phyloP scores from a whole-genome alignment of 1,139 yeast species.

The Chernovozyma aurita region DNA sequence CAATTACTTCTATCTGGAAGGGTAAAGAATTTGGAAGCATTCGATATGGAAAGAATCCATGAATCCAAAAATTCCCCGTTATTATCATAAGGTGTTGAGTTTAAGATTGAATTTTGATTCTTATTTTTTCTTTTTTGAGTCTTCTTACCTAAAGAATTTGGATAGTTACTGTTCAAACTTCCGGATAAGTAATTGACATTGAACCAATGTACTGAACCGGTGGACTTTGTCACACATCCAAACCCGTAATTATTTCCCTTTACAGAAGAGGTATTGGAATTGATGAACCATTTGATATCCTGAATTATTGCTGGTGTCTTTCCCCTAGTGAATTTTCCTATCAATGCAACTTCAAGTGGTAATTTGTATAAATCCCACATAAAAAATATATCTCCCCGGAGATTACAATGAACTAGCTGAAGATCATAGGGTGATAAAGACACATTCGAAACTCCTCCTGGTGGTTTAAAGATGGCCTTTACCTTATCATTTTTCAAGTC shows the following conservation, averaged over 20 bases:
- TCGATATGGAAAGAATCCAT: slow-evolving; percentile 38
- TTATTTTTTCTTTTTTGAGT: slow-evolving; percentile 6
- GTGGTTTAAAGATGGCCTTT: slow-evolving; percentile 52
- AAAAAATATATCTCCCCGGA: slow-evolving; percentile 59
- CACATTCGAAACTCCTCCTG: slow-evolving; percentile 59
- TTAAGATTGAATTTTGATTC: background rate
- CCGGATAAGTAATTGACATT: slow-evolving; percentile 38
- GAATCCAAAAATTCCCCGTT: slow-evolving; percentile 27
- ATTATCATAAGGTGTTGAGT: background rate
- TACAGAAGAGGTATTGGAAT: slow-evolving; percentile 15
- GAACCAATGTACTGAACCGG: slow-evolving; percentile 68
- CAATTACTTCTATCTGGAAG: slow-evolving; percentile 23
- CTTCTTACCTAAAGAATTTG: slow-evolving; percentile 17
- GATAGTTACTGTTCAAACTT: slow-evolving; percentile 25
- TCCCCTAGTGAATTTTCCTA: slow-evolving; percentile 62
- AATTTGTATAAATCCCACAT: slow-evolving; percentile 61
- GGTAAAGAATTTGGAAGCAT: slow-evolving; percentile 28
- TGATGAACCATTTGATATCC: slow-evolving; percentile 52
- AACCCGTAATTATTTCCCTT: slow-evolving; percentile 39
- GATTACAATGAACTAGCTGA: slow-evolving; percentile 51
- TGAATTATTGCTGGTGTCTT: slow-evolving; percentile 55
- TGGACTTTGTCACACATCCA: slow-evolving; percentile 50
- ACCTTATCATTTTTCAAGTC: slow-evolving; percentile 43
- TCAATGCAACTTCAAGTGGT: slow-evolving; percentile 47
- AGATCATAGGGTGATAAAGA: slow-evolving; percentile 63